Base-by-base conservation (phyloP, 1,284 basidiomycete genomes). In the Malassezia caprae region DNA sequence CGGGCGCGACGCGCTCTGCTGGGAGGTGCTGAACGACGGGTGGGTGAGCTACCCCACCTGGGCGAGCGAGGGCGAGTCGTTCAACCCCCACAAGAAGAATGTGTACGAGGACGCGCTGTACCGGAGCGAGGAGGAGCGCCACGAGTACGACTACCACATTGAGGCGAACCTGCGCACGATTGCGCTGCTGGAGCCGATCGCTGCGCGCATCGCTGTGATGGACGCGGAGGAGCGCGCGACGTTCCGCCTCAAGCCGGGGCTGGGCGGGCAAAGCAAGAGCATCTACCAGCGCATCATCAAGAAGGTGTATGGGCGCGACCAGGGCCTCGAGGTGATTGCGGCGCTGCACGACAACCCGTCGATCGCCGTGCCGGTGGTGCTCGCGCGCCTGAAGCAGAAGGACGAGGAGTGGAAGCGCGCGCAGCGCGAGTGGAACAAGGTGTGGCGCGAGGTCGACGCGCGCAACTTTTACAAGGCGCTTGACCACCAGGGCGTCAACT, bases 111-210 rank as follows among this genome's bases (percentile, higher is more conserved):
- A 96, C 69, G 88, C 88, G 0, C 80, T 98, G 53, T 91, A 98
- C 78, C 88, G 88, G 75, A 87, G 88, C 65, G 94, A 99, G 76
- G 94, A 99, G 75, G 94, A 99, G 76, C 84, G 94, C 24, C 90
- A 96, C 78, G 94, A 98, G 77, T 98, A 91, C 76, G 90, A 96
- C 70, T 93, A 94, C 65, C 88, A 94, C 70, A 84, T 98, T 49
- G 90, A 96, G 73, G 90, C 87, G 37, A 84, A 96, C 68, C 78
- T 84, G 17, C 84, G 91, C 43, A 96, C 91, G 10, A 94, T 96
- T 69, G 84, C 88, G 1, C 78, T 96, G 42, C 82, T 99, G 53
- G 90, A 96, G 73, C 91, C 91, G 2, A 81, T 98, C 58, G 83
- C 84, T 61, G 82, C 81, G 34, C 85, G 91, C 47, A 87, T 98